Evolutionary conservation across 2,329 filamentous ascomycete species (phyloP).

Genomic region (Monosporascus sp.): DNA sequence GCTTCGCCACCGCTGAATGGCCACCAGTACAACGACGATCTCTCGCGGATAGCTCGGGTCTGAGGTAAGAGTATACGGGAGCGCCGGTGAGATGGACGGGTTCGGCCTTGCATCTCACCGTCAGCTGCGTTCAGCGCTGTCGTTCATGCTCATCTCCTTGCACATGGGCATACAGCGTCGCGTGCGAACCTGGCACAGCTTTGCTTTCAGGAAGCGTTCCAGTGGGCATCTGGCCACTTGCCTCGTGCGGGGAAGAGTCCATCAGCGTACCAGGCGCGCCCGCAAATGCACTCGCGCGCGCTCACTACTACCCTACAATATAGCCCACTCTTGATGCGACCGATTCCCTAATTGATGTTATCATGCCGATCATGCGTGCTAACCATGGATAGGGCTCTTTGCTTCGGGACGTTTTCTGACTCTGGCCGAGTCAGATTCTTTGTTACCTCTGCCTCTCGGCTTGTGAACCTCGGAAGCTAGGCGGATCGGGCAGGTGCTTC

Average conservation of each 20-base stretch:
- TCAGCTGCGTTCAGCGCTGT: neutral
- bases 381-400: neutral
- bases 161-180: neutral
- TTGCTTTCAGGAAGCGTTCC: neutral
- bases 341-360: neutral
- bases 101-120: neutral
- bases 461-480: neutral
- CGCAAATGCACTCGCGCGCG: neutral
- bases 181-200: neutral
- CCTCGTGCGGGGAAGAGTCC: neutral
- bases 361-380: neutral
- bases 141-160: neutral
- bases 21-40: neutral
- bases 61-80: too few species aligned
- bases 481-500: neutral
- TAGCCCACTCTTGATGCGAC: neutral
- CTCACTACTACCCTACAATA: neutral
- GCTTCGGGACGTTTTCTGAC: too few species aligned
- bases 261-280: neutral
- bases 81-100: neutral
- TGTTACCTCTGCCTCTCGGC: neutral
- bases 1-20: neutral
- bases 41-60: neutral
- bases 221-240: neutral
- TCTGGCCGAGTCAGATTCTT: too few species aligned